A percentile compares a stretch with the other conserved stretches of the same genome.
Conservation (phyloP, 129 eudicot species). For the Chrysanthemum makinoi region DNA sequence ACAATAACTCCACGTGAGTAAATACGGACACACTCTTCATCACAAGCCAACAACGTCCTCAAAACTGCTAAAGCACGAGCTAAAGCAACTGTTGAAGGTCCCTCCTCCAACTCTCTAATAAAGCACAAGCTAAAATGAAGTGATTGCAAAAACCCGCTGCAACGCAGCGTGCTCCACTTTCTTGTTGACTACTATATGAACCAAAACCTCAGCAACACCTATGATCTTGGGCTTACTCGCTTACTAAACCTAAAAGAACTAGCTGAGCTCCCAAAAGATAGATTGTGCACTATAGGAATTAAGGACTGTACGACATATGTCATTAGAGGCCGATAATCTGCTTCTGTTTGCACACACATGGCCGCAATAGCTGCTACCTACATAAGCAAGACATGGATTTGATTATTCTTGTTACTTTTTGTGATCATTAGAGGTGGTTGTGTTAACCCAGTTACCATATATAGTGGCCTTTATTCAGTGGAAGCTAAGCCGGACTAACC, state of each 20-base stretch:
- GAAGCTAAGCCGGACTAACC: slow-evolving; percentile 36
- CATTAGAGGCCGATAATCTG: slow-evolving; percentile 90
- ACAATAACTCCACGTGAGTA: too few species aligned
- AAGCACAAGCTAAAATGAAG: too few species aligned
- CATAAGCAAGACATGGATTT: not conserved
- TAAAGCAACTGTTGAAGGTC: too few species aligned
- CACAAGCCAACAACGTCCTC: too few species aligned
- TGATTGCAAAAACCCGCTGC: too few species aligned
- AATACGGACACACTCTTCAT: too few species aligned
- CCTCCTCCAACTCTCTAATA: too few species aligned
- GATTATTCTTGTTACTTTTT: not conserved
- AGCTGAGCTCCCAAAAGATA: slow-evolving; percentile 42
- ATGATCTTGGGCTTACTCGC: slow-evolving; percentile 56
- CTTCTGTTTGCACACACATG: slow-evolving; percentile 93
- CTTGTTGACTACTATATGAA: not conserved
- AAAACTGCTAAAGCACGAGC: too few species aligned
- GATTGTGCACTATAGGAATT: slow-evolving; percentile 68
- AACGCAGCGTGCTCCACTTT: too few species aligned
- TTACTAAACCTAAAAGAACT: slow-evolving; percentile 55
- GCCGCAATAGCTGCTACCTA: slow-evolving; percentile 96
- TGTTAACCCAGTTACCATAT: too few species aligned
- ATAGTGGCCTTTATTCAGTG: not conserved
- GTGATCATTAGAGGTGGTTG: too few species aligned
- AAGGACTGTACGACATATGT: slow-evolving; percentile 92
- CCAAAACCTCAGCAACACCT: slow-evolving; percentile 3